These are phyloP conservation scores for Daldinia childiae DNA, from an alignment of 495 filamentous ascomycete genomes.

Conservation along the genomic window DNA sequence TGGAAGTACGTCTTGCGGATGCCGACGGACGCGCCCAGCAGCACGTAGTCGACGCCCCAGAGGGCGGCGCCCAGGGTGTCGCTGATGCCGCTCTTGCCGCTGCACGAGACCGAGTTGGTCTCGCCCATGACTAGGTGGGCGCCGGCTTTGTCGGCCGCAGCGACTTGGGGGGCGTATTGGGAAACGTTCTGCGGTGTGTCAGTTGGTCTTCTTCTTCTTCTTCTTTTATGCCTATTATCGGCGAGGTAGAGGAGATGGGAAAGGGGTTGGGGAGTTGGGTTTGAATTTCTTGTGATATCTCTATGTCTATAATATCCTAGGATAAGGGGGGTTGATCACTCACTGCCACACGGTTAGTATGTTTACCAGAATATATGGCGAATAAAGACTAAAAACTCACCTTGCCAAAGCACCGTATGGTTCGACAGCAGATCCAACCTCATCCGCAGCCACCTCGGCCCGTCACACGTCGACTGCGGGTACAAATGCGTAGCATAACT, in stretches of 20 bases:
- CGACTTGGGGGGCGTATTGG: constrained; percentile 40
- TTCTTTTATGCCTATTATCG: too few species aligned
- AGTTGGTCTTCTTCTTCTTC: too few species aligned
- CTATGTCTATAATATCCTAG: not conserved
- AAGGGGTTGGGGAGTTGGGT: not conserved
- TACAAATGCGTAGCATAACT: constrained; percentile 47
- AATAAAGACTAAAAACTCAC: constrained; percentile 6
- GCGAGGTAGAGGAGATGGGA: not conserved
- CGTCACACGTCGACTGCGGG: constrained; percentile 47
- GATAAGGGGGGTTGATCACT: not conserved
- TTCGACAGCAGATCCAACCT: constrained; percentile 42
- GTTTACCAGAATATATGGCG: too few species aligned
- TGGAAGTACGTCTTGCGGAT: constrained; percentile 51
- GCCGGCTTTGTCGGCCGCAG: constrained; percentile 43
- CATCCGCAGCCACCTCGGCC: constrained; percentile 40
- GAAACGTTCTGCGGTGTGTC: constrained; percentile 36
- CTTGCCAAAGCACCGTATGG: constrained; percentile 41
- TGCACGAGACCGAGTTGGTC: constrained; percentile 51
- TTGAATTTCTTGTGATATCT: too few species aligned
- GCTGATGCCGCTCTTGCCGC: constrained; percentile 47
- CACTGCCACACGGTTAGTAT: constrained; percentile 19
- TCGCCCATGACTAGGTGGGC: constrained; percentile 51
- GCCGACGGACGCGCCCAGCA: constrained; percentile 46
- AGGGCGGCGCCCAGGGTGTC: constrained; percentile 52
- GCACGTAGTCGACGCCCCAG: constrained; percentile 52